Evolutionary conservation across 1,284 basidiomycete genomes (phyloP), one percentile per base, ranked within the genome.

Genomic region (Pisolithus thermaeus): DNA sequence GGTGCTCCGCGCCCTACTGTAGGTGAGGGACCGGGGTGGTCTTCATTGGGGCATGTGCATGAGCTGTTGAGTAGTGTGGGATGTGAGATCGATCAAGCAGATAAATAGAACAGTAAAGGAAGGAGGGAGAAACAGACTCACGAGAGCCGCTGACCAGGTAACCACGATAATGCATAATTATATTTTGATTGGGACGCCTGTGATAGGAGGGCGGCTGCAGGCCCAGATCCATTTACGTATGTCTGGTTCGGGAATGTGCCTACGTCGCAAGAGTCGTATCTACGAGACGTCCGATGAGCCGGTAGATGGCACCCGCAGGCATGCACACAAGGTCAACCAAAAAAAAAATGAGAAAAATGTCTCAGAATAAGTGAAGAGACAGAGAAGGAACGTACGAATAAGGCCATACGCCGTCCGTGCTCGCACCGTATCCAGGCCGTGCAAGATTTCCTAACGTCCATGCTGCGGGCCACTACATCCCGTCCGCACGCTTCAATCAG

Each of bases 401-500:
- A 2, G 86, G 87, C 85, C 85, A 90, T 60, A 80, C 75, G 7
- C 90, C 92, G 51, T 94, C 89, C 2, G 87, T 86, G 0, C 88
- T 85, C 0, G 87, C 90, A 20, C 84, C 77, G 65, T 91, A 75
- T 3, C 92, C 92, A 0, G 92, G 83, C 48, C 92, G 73, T 1
- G 85, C 92, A 3, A 97, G 77, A 62, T 96, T 96, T 3, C 92
- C 92, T 88, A 97, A 90, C 6, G 87, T 90, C 92, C 92, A 95
- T 18, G 73, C 75, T 44, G 77, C 80, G 46, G 80, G 81, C 80
- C 80, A 83, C 80, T 81, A 51, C 3, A 47, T 12, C 7, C 50
- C 9, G n/a, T 7, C 42, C 42, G 9, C 36, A 23, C 6, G 35
- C 46, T 32, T 11, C 36, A 42, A 28, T 38, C 18, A 27, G 45